Conservation (phyloP, 2,329 filamentous ascomycete species). For the Zarea fungicola region DNA sequence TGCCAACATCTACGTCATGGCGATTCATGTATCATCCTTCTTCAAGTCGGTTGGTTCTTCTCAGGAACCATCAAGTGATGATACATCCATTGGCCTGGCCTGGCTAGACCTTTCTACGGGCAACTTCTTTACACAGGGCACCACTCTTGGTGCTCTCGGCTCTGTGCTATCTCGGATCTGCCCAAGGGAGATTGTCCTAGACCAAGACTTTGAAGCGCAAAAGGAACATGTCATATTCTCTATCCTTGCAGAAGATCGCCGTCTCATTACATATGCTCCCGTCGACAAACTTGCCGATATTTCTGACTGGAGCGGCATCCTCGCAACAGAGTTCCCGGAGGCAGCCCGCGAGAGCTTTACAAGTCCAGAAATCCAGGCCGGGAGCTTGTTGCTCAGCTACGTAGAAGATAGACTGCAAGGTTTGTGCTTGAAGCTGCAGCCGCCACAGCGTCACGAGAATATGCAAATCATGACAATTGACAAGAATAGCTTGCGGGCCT, state of each 20-base stretch:
- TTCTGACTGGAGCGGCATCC: conserved; percentile 66
- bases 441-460: conserved; percentile 68
- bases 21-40: conserved; percentile 64
- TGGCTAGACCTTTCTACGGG: conserved; percentile 96
- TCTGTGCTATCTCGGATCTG: conserved; percentile 77
- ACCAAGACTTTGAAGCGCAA: conserved; percentile 54
- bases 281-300: conserved; percentile 42
- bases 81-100: conserved; percentile 62
- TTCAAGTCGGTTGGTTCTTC: background rate
- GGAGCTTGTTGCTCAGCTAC: conserved; percentile 77
- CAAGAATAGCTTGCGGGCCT: conserved; percentile 79
- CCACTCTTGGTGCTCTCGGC: conserved; percentile 65
- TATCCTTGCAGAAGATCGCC: conserved; percentile 68
- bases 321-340: conserved; percentile 65
- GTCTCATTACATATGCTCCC: conserved; percentile 68
- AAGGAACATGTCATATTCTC: conserved; percentile 57
- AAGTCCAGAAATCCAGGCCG: conserved; percentile 65
- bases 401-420: conserved; percentile 74
- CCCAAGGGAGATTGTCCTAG: conserved; percentile 79
- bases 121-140: conserved; percentile 81
- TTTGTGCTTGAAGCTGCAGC: conserved; percentile 73
- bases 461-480: conserved; percentile 85
- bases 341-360: conserved; percentile 55
- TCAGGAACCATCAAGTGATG: conserved; percentile 3
- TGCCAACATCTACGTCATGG: conserved; percentile 87